Evolutionary conservation across 2,329 filamentous ascomycete species (phyloP), one percentile per base, ranked within the genome.

Genomic region (Scopulariopsis brevicaulis): DNA sequence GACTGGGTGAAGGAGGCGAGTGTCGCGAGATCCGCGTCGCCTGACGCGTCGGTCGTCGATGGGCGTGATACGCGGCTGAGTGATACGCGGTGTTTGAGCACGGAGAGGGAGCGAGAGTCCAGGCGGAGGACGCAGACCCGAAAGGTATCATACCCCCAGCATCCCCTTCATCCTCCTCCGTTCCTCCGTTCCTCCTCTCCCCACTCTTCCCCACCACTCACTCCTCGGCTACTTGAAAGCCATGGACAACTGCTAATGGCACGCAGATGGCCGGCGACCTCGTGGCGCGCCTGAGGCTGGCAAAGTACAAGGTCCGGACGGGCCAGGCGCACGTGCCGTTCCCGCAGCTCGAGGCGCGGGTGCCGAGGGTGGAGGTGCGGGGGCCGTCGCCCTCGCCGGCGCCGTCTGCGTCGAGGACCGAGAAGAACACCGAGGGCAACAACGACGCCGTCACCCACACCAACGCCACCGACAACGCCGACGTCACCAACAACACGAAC

Each of bases 251-350:
- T 34, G 32, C n/a, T 37, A 34, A 59, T 48, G 20, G 20, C 20
- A 3, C 58, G 57, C 68, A 87, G 79, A 80, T 81, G 70, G 85
- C 84, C 22, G 81, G 87, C 65, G 80, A 83, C 54, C 74, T 91
- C 52, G 80, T 80, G 56, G 77, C 89, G 11, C 80, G 87, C n/a
- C 80, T 92, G 18, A 77, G 81, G 32, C 79, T 90, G 22, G 88
- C 86, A 15, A 81, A 80, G 65, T 91, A 90, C 75, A 91, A 91
- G 71, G 76, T 92, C 63, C 80, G 79, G 59, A 91, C 87, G 1
- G 84, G 87, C 60, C 88, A 92, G 70, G 79, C 83, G 57, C 73
- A 80, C 59, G 77, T 88, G 32, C 84, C 86, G 1, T 77, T 89
- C 60, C 76, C 83, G 58, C 71, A 81, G 53, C 74, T 90, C 22